These are phyloP conservation scores for Chlorella sp. DNA, from an alignment of 139 green algal genomes.

Conservation along the genomic window DNA sequence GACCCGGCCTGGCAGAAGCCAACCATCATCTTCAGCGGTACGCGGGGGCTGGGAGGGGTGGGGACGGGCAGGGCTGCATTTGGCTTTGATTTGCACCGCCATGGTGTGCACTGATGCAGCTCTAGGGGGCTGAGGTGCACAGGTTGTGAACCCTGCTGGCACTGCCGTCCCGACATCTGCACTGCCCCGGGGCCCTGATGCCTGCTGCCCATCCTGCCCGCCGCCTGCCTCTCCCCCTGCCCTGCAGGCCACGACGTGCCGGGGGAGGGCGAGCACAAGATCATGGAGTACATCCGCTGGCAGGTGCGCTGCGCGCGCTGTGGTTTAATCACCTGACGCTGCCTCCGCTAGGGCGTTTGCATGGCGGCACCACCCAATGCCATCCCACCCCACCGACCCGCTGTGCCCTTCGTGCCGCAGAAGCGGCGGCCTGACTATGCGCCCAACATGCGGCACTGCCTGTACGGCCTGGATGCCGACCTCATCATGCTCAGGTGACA, in stretches of 20 bases:
- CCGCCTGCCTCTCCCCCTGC: not conserved
- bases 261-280: slow-evolving; percentile 98
- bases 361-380: too few relatives aligned
- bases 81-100: too few relatives aligned
- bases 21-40: slow-evolving; percentile 74
- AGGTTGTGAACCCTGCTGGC: too few relatives aligned
- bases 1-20: slow-evolving; percentile 86
- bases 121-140: too few relatives aligned
- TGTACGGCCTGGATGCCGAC: slow-evolving; percentile 97
- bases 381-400: too few relatives aligned
- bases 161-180: too few relatives aligned
- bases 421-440: slow-evolving; percentile 52
- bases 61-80: not conserved
- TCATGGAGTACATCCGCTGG: slow-evolving; percentile 97
- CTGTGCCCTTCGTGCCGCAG: not conserved
- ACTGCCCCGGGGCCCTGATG: too few relatives aligned
- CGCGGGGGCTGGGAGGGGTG: not conserved
- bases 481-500: slow-evolving; percentile 94
- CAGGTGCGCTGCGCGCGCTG: slow-evolving; percentile 47
- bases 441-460: slow-evolving; percentile 88
- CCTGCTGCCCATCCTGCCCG: too few relatives aligned
- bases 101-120: too few relatives aligned
- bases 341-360: too few relatives aligned
- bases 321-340: too few relatives aligned
- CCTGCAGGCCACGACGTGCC: slow-evolving; percentile 88